Conservation (phyloP, 495 filamentous ascomycete species). For the Penicillium taxi region DNA sequence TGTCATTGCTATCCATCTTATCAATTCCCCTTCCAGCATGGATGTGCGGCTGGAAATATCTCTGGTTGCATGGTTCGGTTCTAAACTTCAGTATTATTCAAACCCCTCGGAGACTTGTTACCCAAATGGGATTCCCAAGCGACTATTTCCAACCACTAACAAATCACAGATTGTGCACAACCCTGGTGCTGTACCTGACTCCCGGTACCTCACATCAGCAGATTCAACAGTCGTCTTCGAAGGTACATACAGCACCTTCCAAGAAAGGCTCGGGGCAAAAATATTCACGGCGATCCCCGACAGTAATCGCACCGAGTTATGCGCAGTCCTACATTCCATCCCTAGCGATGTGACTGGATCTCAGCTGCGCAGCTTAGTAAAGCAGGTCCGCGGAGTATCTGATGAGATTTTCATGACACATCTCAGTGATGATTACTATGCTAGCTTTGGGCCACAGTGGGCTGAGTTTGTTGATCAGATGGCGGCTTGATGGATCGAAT, state of each 20-base stretch:
- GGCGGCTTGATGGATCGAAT: slow-evolving; percentile 26
- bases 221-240: slow-evolving; percentile 43
- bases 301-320: slow-evolving; percentile 28
- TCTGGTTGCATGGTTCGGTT: no score
- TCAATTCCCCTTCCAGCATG: background rate
- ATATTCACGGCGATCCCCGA: slow-evolving; percentile 28
- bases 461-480: slow-evolving; percentile 35
- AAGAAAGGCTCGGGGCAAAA: slow-evolving; percentile 25
- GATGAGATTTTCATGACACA: slow-evolving; percentile 42
- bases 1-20: background rate
- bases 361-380: slow-evolving; percentile 27
- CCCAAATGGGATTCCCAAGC: slow-evolving; percentile 14
- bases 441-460: slow-evolving; percentile 37
- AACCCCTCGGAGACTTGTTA: slow-evolving; percentile 1
- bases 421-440: slow-evolving; percentile 37
- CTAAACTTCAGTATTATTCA: background rate
- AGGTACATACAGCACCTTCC: slow-evolving; percentile 37
- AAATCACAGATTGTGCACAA: slow-evolving; percentile 40
- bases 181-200: slow-evolving; percentile 39
- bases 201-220: slow-evolving; percentile 33
- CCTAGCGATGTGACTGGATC: slow-evolving; percentile 26
- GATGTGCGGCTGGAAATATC: no score
- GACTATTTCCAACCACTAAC: slow-evolving; percentile 11
- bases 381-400: slow-evolving; percentile 27
- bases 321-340: slow-evolving; percentile 38